Base-by-base conservation (phyloP, 768 basidiomycete genomes). In the Amanita phalloides region DNA sequence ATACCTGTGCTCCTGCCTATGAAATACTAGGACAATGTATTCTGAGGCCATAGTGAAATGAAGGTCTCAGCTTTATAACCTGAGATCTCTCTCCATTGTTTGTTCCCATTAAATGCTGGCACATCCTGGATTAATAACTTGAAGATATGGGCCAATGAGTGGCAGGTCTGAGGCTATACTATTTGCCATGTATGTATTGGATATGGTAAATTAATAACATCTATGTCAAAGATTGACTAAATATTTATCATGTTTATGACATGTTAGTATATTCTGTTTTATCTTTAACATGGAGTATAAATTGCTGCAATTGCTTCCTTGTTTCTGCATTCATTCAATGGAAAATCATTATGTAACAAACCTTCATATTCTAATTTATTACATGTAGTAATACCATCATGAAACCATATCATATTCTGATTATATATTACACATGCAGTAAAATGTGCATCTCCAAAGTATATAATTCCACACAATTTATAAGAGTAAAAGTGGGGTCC, bases 301-400 rank as follows among this genome's bases (percentile, higher is more conserved):
- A 47, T 35, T 17, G 32, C 14, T n/a, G 8, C 9, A 32, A 33
- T 1, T 17, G 33, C 46, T 3, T 47, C 32, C 17, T 47, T 47
- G 17, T 32, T 32, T 21, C 17, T 47, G 46, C 46, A 47, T 21
- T n/a, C 7, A 36, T 47, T 47, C 17, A 47, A 33, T 32, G n/a
- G 46, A 47, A 33, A 17, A 20, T 23, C 21, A 21, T 35, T 36
- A 20, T 33, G 2, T 14, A 47, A 13, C 28, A 32, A 14, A 1
- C 46, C 46, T 35, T 47, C 46, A 47, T 32, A 47, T 1, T 36
- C 36, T 17, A 47, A 30, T 4, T 10, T 47, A 6, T 47, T 8
- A 32, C 46, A 32, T 6, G 46, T 47, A 20, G 46, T 32, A 47
- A 49, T 39, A 20, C 49, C 49, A 49, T 49, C 49, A 49, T 49